phyloP scores from a whole-genome alignment of 495 filamentous ascomycete species.

The Neurospora terricola region DNA sequence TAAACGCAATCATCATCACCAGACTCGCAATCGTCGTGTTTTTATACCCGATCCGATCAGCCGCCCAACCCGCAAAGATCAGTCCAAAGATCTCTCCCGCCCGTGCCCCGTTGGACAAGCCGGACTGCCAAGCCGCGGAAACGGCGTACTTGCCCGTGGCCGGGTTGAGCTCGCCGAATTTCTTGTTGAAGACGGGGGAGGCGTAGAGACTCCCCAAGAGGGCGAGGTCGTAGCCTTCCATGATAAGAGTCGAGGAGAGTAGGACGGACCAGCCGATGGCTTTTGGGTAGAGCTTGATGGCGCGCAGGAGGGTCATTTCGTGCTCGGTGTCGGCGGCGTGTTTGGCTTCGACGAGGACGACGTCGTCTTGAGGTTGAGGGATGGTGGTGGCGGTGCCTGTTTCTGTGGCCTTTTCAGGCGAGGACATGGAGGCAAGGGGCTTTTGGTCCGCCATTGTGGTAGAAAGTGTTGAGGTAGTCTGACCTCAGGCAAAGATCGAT shows the following conservation, averaged over 20 bases:
- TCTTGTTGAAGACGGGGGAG: constrained; percentile 23
- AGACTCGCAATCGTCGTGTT: constrained; percentile 31
- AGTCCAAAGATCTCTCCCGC: constrained; percentile 30
- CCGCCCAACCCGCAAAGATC: constrained; percentile 22
- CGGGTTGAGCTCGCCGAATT: constrained; percentile 19
- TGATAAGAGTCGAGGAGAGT: constrained; percentile 41
- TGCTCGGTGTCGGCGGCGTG: constrained; percentile 26
- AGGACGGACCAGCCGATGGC: constrained; percentile 41
- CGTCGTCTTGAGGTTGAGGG: background rate
- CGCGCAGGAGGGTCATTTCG: constrained; percentile 28
- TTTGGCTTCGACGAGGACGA: constrained; percentile 18
- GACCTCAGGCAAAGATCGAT: background rate
- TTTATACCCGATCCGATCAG: constrained; percentile 25
- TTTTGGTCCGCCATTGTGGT: background rate
- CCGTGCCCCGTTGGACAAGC: constrained; percentile 24
- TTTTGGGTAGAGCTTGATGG: constrained; percentile 34
- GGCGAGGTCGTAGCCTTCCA: constrained; percentile 48
- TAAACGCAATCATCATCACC: constrained; percentile 33
- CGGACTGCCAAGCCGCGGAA: constrained; percentile 28
- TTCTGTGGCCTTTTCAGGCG: background rate
- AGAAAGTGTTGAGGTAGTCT: background rate
- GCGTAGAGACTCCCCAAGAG: constrained; percentile 26
- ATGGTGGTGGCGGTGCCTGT: background rate
- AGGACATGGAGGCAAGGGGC: background rate
- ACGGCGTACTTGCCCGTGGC: constrained; percentile 17